Evolutionary conservation across 2,329 filamentous ascomycete genomes (phyloP).

Genomic region (Karstenula rhodostoma): DNA sequence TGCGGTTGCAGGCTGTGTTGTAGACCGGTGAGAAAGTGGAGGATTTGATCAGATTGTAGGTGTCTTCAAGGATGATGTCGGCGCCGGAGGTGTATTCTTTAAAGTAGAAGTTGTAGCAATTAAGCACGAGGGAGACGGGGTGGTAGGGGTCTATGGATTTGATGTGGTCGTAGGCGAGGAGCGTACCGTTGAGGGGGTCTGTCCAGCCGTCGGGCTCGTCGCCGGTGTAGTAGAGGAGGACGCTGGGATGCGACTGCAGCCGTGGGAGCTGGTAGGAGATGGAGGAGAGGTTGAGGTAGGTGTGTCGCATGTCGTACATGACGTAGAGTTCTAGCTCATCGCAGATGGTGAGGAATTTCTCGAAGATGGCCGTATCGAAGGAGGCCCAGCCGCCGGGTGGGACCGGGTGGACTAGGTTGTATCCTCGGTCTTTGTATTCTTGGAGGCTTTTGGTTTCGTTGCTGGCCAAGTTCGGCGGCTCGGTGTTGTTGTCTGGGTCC

Average conservation of each 20-base stretch:
- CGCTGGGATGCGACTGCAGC: conserved; percentile 43
- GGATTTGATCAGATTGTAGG: conserved; percentile 68
- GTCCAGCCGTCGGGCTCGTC: conserved; percentile 66
- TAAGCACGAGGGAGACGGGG: conserved; percentile 66
- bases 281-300: conserved; percentile 50
- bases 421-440: conserved; percentile 53
- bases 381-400: conserved; percentile 51
- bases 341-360: conserved; percentile 52
- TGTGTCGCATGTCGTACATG: conserved; percentile 57
- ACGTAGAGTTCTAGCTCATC: conserved; percentile 57
- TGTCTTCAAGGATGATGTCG: conserved; percentile 68
- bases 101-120: conserved; percentile 70
- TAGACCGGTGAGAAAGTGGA: conserved; percentile 62
- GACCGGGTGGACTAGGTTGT: conserved; percentile 58
- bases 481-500: conserved; percentile 19
- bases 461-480: conserved; percentile 18
- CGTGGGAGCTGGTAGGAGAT: conserved; percentile 50
- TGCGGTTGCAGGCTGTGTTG: conserved; percentile 65
- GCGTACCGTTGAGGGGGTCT: conserved; percentile 61
- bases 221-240: conserved; percentile 59
- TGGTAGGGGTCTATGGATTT: conserved; percentile 66
- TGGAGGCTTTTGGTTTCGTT: conserved; percentile 44
- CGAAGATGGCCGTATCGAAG: conserved; percentile 52
- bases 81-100: conserved; percentile 61
- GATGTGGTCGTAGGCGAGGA: conserved; percentile 55